Conservation (phyloP, 75 land plant genomes). For the Picea sitchensis region DNA sequence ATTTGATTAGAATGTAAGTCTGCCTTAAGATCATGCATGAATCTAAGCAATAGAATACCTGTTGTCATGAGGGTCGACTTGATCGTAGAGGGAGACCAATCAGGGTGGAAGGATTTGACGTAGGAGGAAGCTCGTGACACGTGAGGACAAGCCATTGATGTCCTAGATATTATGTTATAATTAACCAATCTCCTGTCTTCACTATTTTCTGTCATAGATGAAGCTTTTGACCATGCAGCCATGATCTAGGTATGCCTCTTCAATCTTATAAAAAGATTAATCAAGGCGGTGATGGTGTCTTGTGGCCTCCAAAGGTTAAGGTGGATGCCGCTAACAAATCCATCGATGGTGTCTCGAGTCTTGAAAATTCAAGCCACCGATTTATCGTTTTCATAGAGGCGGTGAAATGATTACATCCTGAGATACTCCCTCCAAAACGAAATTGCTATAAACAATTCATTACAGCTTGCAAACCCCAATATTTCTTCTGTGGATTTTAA, state of each 20-base stretch:
- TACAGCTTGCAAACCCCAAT: too few relatives aligned
- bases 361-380: too few relatives aligned
- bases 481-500: too few relatives aligned
- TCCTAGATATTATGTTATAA: slow-evolving; percentile 14
- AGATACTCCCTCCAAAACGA: too few relatives aligned
- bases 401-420: too few relatives aligned
- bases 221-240: slow-evolving; percentile 12
- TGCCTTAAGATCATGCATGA: background rate
- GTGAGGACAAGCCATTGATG: slow-evolving; percentile 17
- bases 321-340: too few relatives aligned
- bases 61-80: slow-evolving; percentile 19
- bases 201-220: background rate
- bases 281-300: too few relatives aligned
- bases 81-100: slow-evolving; percentile 25
- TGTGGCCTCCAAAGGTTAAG: too few relatives aligned
- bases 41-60: background rate
- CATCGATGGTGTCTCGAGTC: too few relatives aligned
- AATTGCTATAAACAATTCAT: too few relatives aligned
- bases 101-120: slow-evolving; percentile 11
- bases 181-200: background rate
- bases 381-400: too few relatives aligned
- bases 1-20: background rate
- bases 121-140: slow-evolving; percentile 2
- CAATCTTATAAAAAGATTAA: too few relatives aligned
- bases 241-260: background rate